Evolutionary conservation across 2,329 filamentous ascomycete genomes (phyloP), one percentile per base, ranked within the genome.

Genomic region (Colletotrichum plurivorum): DNA sequence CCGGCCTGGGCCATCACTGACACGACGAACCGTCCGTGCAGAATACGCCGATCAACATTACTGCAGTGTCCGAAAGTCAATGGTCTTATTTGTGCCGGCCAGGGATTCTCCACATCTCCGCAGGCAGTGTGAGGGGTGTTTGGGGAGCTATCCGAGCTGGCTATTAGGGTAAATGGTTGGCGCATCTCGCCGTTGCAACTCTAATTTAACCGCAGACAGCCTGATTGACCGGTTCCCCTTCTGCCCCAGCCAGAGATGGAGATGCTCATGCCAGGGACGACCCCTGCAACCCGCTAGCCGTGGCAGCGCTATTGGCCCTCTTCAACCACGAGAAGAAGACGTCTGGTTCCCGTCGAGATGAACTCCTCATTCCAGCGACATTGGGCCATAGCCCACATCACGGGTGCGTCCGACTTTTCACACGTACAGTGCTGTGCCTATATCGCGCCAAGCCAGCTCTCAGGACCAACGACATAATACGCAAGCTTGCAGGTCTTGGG

Each of bases 201-300:
- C 7, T 68, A 59, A 54, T 67, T 70, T 68, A 70, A 58, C 67
- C 64, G 67, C 67, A 68, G 67, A 67, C 63, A 68, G 58, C 58
- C 62, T 70, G 67, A 70, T 70, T 70, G 63, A 70, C 18, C 15
- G 27, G 43, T 53, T 45, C 15, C 20, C 52, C 39, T 53, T 64
- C 54, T 15, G 63, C 63, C 52, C 57, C 57, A 68, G 56, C 52
- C 16, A n/a, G 31, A 62, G 57, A 67, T 67, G 67, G 57, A 27
- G 52, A 45, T 57, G 6, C 20, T 45, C 31, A 49, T 63, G 67
- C 58, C 46, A 53, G 41, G 41, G 58, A 53, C 57, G 16, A 52
- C 20, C 62, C 56, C 63, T 60, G 56, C 25, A 65, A 52, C 18
- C 25, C 13, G 43, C 51, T 69, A 67, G 49, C 51, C 67, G 20